These are phyloP conservation scores for Boletus smithii DNA, from an alignment of 1,284 basidiomycete species.

Conservation along the genomic window DNA sequence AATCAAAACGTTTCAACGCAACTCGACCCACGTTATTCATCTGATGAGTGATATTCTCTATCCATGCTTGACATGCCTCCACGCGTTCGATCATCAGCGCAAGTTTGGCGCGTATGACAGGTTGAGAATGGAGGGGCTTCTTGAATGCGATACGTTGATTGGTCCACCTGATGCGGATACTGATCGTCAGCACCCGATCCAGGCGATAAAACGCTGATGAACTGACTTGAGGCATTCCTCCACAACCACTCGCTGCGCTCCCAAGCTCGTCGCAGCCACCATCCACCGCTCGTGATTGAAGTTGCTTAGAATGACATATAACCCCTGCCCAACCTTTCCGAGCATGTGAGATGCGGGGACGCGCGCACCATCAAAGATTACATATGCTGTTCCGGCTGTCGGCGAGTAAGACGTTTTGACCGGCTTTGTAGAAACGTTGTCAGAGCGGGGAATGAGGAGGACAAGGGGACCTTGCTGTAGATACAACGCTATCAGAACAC, in stretches of 20 bases:
- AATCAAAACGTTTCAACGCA: constrained; percentile 1
- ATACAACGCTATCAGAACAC: constrained; percentile 5
- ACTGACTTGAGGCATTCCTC: constrained; percentile 77
- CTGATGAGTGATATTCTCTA: constrained; percentile 86
- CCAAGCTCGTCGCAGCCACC: constrained; percentile 69
- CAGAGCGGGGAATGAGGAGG: constrained; percentile 77
- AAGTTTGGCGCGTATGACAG: constrained; percentile 89
- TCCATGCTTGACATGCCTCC: constrained; percentile 86
- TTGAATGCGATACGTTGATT: constrained; percentile 84
- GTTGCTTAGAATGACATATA: constrained; percentile 83
- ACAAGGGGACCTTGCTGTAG: constrained; percentile 77
- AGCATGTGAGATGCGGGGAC: constrained; percentile 86
- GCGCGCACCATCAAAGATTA: constrained; percentile 88
- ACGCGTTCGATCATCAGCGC: constrained; percentile 87
- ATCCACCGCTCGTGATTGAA: constrained; percentile 89
- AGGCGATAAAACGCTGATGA: not conserved
- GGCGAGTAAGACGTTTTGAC: constrained; percentile 90
- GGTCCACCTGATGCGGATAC: constrained; percentile 58
- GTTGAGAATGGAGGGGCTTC: constrained; percentile 83
- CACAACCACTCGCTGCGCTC: constrained; percentile 68
- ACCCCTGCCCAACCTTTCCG: constrained; percentile 80
- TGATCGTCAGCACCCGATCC: constrained; percentile 3
- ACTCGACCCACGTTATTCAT: constrained; percentile 77
- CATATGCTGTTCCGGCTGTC: constrained; percentile 86
- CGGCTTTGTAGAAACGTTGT: constrained; percentile 83